Evolutionary conservation across 2,329 filamentous ascomycete species (phyloP).

Genomic region (Phialocephala sp.): DNA sequence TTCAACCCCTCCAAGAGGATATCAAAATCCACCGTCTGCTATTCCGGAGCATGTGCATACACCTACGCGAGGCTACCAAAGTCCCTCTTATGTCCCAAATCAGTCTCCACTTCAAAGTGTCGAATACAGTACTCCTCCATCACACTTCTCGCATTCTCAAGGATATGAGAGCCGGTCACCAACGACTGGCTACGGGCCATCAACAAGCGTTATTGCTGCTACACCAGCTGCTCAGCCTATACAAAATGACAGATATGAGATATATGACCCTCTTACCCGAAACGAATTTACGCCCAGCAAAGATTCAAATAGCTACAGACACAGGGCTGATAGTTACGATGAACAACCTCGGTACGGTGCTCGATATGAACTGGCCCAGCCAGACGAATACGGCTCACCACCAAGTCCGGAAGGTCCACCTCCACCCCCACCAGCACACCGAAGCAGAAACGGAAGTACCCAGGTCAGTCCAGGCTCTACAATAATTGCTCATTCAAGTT

Average conservation of each 20-base stretch:
- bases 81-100: constrained; percentile 51
- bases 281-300: background rate
- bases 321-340: constrained; percentile 28
- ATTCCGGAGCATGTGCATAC: constrained; percentile 46
- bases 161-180: constrained; percentile 33
- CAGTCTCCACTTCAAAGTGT: constrained; percentile 59
- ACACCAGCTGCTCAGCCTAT: constrained; percentile 29
- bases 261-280: constrained; percentile 35
- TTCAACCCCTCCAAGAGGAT: constrained; percentile 54
- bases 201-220: constrained; percentile 22
- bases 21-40: constrained; percentile 45
- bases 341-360: constrained; percentile 34
- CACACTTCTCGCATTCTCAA: constrained; percentile 31
- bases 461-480: constrained; percentile 34
- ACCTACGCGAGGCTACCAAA: constrained; percentile 55
- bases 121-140: constrained; percentile 47
- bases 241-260: constrained; percentile 36
- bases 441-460: constrained; percentile 35
- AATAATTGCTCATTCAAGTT: constrained; percentile 32
- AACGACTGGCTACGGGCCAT: constrained; percentile 31
- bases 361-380: constrained; percentile 38
- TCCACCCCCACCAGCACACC: constrained; percentile 43
- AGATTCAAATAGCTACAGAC: constrained; percentile 30
- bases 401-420: constrained; percentile 43
- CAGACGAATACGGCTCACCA: constrained; percentile 38